Base-by-base conservation (phyloP, 257 asterid genomes). In the Primulina tabacum region DNA sequence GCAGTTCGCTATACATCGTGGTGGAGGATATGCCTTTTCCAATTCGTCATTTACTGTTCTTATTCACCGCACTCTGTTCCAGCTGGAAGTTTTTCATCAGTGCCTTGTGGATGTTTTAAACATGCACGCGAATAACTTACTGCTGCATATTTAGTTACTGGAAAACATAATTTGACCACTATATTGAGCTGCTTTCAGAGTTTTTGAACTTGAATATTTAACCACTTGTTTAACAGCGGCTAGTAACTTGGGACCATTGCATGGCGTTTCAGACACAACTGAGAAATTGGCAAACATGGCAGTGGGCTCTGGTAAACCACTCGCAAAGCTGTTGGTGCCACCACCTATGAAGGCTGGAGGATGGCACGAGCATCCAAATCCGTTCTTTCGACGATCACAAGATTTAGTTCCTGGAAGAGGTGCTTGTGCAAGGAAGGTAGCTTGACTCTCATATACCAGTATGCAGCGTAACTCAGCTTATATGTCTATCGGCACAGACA, bases 271-370 rank as follows among this genome's bases (percentile, higher is more conserved):
- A 61, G 93, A 78, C 72, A 79, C 82, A 59, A 34, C 85, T 6
- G 87, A 79, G 71, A 89, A 88, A 80, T 60, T 85, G 47, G 81
- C 87, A 21, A 86, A 78, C 64, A 75, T 88, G 90, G 75, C 76
- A 14, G 29, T 88, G 71, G 76, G 86, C 40, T 63, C 85, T 20
- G 76, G 80, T 50, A 76, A 79, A 65, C 66, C 74, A 16, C 33
- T 80, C 58, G 78, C 79, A 32, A 91, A 82, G 77, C 83, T 73
- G 20, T 68, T 77, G 35, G 75, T 77, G 50, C 88, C 87, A 60
- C 86, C 82, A 56, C 87, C 90, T 20, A 85, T 88, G 97, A 88
- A 88, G 79, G 95, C 92, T 29, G 98, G 95, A 70, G 95, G 98
- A 30, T 88, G 94, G 92, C 88, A 83, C 21, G 82, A 77, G 24